A percentile compares a stretch with the other conserved stretches of the same genome.
Evolutionary conservation across 495 filamentous ascomycete genomes (phyloP).

Genomic region (Trichoderma virens): DNA sequence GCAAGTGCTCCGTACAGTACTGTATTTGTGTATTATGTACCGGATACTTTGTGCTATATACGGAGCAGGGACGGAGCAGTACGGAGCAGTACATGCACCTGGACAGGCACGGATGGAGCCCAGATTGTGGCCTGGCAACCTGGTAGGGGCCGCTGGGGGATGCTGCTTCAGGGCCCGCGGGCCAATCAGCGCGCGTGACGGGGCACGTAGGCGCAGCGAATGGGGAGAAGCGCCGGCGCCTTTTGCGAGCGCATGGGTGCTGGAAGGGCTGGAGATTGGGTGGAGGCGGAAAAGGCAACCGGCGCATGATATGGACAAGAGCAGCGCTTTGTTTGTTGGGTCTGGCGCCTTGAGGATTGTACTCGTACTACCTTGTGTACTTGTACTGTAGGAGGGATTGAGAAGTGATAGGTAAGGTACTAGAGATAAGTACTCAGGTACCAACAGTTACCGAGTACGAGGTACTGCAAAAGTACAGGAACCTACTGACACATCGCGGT

Average conservation of each 20-base stretch:
- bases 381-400: neutral
- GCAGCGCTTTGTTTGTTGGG: neutral
- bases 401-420: neutral
- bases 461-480: neutral
- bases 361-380: too few species aligned
- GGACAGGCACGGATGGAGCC: too few species aligned
- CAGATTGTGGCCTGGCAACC: too few species aligned
- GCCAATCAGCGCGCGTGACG: neutral
- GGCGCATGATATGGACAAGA: neutral
- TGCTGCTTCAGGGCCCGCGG: too few species aligned
- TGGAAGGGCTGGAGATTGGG: neutral
- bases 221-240: neutral
- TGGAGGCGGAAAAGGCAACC: neutral
- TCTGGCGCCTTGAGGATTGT: too few species aligned
- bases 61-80: neutral
- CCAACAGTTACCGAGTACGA: neutral
- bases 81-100: too few species aligned
- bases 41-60: neutral
- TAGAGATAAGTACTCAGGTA: too few species aligned
- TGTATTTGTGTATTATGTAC: neutral
- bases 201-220: constrained; percentile 1
- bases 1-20: neutral
- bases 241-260: neutral
- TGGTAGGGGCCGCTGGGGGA: too few species aligned
- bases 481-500: too few species aligned